Base-by-base conservation (phyloP, 2,329 filamentous ascomycete species). In the Cryphonectria parasitica region DNA sequence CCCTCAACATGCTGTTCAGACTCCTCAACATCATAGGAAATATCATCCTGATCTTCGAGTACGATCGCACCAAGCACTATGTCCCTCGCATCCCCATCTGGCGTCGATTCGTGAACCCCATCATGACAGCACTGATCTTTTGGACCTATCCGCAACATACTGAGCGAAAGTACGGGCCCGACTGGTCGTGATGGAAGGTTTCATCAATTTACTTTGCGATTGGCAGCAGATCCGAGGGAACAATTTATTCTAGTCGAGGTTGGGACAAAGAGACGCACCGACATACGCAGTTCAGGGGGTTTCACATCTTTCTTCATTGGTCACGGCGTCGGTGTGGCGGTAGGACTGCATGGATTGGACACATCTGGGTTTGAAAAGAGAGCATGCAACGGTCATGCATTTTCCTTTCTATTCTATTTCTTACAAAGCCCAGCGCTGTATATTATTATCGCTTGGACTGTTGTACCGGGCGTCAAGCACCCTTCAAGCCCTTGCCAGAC, bases 121-220 rank as follows among this genome's bases (percentile, higher is more conserved):
- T 77, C 3, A 71, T 78, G 43, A 75, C 79, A 0, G 75, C 77
- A 0, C 69, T 82, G 36, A 78, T 82, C n/a, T 79, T 82, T 63
- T 83, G 80, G 80, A 82, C 81, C 6, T 82, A 83, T 45, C 82
- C 82, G 10, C 80, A 80, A 58, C 79, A 77, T 28, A 75, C 82
- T 5, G 79, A 82, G 70, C 81, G 82, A 69, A 77, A 77, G 39
- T 82, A 81, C 56, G 79, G 79, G 2, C 77, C 74, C 0, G 72
- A 76, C 28, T 76, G 49, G 25, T 36, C 66, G 19, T 67, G 60
- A 70, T 19, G 11, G 25, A 17, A 25, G 11, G 3, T 0, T 7
- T 34, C 1, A 13, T 8, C 36, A n/a, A 22, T 41, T 62, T 10
- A n/a, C 4, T 41, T 41, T 62, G 25, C 11, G 19, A 49, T 49